These are phyloP conservation scores for Ceratocystiopsis sp. DNA, from an alignment of 2,329 filamentous ascomycete genomes.

Conservation along the genomic window DNA sequence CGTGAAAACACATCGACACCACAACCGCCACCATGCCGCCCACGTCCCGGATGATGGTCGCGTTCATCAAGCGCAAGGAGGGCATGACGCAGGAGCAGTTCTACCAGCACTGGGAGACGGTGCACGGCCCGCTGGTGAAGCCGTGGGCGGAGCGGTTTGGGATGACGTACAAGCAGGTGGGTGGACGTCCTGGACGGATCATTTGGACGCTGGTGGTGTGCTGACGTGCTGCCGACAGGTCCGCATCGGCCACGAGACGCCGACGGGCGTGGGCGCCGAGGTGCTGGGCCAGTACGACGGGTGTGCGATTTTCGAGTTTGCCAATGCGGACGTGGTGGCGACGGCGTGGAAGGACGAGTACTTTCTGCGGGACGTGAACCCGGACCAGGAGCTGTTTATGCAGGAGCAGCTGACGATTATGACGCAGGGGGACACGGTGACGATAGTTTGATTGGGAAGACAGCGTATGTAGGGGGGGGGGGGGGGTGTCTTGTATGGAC, in stretches of 20 bases:
- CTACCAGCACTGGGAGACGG: conserved; percentile 18
- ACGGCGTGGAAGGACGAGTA: conserved; percentile 16
- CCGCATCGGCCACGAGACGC: conserved; percentile 11
- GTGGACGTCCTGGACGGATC: too few species aligned
- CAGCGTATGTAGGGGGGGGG: too few species aligned
- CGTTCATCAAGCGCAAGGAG: conserved; percentile 10
- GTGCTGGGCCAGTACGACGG: conserved; percentile 13
- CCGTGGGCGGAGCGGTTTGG: conserved; percentile 19
- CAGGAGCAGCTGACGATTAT: conserved; percentile 1
- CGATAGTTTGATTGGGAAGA: not conserved
- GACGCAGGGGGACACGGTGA: conserved; percentile 1
- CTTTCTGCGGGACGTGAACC: conserved; percentile 4
- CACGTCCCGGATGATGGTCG: not conserved
- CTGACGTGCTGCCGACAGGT: conserved; percentile 7
- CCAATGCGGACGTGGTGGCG: conserved; percentile 12
- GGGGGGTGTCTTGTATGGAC: not conserved
- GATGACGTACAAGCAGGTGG: conserved; percentile 17
- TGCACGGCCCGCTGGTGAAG: conserved; percentile 16
- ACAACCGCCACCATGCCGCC: not conserved
- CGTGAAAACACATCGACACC: not conserved
- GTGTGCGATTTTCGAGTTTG: conserved; percentile 16
- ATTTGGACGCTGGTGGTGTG: too few species aligned
- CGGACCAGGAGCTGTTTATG: conserved; percentile 3
- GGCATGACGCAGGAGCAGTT: conserved; percentile 15
- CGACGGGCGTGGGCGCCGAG: conserved; percentile 5